Percentiles rank a stretch among this genome's conserved stretches.
Evolutionary conservation across 768 basidiomycete species (phyloP).

Genomic region (Calocybe gangraenosa): DNA sequence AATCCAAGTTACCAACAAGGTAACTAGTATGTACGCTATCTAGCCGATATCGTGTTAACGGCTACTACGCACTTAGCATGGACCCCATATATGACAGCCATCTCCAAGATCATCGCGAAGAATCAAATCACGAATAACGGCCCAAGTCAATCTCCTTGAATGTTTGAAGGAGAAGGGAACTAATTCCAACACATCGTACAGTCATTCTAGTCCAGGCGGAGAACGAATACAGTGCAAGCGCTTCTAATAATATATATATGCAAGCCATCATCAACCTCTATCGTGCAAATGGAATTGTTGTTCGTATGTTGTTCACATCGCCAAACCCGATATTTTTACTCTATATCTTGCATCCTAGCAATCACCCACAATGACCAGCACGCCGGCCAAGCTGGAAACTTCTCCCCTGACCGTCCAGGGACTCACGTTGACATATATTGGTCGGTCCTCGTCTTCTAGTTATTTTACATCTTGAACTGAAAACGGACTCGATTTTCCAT

Average conservation of each 20-base stretch:
- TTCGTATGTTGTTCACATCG: slow-evolving; percentile 31
- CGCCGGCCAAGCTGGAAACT: slow-evolving; percentile 41
- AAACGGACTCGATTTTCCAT: not conserved
- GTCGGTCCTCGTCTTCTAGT: slow-evolving; percentile 11
- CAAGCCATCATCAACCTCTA: slow-evolving; percentile 43
- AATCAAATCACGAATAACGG: slow-evolving; percentile 61
- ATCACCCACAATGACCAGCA: slow-evolving; percentile 50
- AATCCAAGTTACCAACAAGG: slow-evolving; percentile 44
- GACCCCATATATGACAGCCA: slow-evolving; percentile 49
- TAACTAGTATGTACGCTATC: slow-evolving; percentile 10
- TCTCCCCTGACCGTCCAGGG: slow-evolving; percentile 43
- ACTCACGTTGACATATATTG: slow-evolving; percentile 47
- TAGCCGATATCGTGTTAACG: slow-evolving; percentile 1
- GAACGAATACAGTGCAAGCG: slow-evolving; percentile 47
- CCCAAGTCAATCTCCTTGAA: slow-evolving; percentile 34
- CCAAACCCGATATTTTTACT: not conserved
- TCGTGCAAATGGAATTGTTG: slow-evolving; percentile 40
- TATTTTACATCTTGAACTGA: not conserved
- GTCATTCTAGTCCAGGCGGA: slow-evolving; percentile 51
- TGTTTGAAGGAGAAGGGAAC: not conserved
- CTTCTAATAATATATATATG: slow-evolving; percentile 43
- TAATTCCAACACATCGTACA: slow-evolving; percentile 11
- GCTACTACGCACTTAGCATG: slow-evolving; percentile 33
- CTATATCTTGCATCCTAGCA: slow-evolving; percentile 23
- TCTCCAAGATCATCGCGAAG: slow-evolving; percentile 44